These are phyloP conservation scores for Lomentospora prolificans DNA, from an alignment of 2,329 filamentous ascomycete genomes.

Conservation along the genomic window DNA sequence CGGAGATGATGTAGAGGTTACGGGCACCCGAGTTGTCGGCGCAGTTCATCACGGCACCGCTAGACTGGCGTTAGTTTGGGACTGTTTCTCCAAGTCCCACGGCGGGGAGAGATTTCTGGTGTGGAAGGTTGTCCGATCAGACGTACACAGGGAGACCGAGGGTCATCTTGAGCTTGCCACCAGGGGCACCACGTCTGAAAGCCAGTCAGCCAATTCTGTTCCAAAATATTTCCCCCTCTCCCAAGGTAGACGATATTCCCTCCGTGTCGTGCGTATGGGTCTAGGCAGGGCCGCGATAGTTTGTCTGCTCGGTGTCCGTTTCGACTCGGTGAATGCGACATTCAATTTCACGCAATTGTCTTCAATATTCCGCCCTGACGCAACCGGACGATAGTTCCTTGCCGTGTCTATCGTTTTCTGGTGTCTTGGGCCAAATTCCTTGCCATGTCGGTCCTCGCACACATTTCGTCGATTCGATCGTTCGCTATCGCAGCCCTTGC, in stretches of 20 bases:
- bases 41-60: slow-evolving; percentile 99
- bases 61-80: slow-evolving; percentile 24
- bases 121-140: no score
- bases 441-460: background rate
- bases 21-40: slow-evolving; percentile 98
- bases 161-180: slow-evolving; percentile 99
- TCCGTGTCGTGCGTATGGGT: background rate
- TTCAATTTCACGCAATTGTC: no score
- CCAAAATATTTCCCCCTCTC: background rate
- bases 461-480: background rate
- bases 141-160: slow-evolving; percentile 99
- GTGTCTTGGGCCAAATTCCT: no score
- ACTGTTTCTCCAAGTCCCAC: background rate
- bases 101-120: background rate
- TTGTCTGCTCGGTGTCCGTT: no score
- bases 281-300: no score
- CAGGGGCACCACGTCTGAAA: slow-evolving; percentile 73
- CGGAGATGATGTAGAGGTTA: slow-evolving; percentile 99
- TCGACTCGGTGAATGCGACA: no score
- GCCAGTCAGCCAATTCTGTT: slow-evolving; percentile 3
- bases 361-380: no score
- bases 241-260: background rate
- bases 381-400: no score
- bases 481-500: background rate
- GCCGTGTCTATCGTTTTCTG: no score